Evolutionary conservation across 2,329 filamentous ascomycete species (phyloP), one percentile per base, ranked within the genome.

Genomic region (Ceratocystis alfenasii): DNA sequence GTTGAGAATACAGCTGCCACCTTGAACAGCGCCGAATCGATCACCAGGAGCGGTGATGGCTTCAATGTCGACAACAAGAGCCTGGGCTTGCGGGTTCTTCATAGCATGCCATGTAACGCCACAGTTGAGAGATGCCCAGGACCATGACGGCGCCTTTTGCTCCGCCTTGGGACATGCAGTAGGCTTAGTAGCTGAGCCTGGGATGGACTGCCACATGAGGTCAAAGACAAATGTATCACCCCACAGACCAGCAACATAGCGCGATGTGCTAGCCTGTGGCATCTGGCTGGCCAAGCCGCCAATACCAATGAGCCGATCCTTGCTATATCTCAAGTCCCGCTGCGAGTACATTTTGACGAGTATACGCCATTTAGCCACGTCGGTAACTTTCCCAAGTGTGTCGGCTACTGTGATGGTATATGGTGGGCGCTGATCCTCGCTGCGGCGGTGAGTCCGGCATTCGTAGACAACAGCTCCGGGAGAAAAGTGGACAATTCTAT

Each of bases 201-300:
- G 66, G 33, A 67, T 67, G 2, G 66, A 63, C 46, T 67, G 66
- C 66, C 66, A 67, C 59, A 67, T 57, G 2, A 67, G 20, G 33
- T 67, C 66, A 60, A 65, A 67, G 7, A 67, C 66, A 65, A 67
- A 67, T 3, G 66, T 67, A 41, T 67, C 60, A 5, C 60, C 63
- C 73, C 73, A 75, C 22, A 75, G 48, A 0, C 73, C 72, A 0
- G 73, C 73, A 0, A 70, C 65, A 61, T 74, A 75, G 7, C 70
- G 62, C 15, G 70, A 70, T 0, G 65, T 64, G 4, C 69, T 70
- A 1, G 65, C 69, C 44, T 68, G 66, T 36, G 70, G 69, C 44
- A 74, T 59, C 3, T 68, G 65, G 3, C 67, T 69, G 0, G 73
- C 74, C 25, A 74, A 67, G 0, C 72, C 73, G 2, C 72, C 73